A percentile compares a stretch with the other conserved stretches of the same genome.
phyloP scores from a whole-genome alignment of 305 asterid species.

The Solanum hybrid region DNA sequence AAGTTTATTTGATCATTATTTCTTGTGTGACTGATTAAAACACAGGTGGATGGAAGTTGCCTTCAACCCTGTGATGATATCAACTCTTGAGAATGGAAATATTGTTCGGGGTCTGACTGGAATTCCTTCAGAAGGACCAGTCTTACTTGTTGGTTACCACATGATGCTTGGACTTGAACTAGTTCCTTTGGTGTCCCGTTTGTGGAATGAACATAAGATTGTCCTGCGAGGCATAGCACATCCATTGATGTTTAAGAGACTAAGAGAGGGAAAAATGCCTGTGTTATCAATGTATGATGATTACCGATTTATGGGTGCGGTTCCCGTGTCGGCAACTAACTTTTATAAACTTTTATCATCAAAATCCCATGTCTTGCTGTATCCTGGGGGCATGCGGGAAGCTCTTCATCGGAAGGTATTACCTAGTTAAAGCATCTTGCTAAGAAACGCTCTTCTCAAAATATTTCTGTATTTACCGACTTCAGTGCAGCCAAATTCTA shows the following conservation, averaged over 20 bases:
- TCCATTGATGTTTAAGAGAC: conserved; percentile 50
- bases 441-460: neutral
- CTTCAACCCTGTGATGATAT: conserved; percentile 57
- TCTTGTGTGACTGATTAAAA: neutral
- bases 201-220: conserved; percentile 55
- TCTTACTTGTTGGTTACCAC: conserved; percentile 70
- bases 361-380: conserved; percentile 59
- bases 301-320: conserved; percentile 61
- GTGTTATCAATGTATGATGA: conserved; percentile 40
- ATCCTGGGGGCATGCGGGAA: conserved; percentile 91
- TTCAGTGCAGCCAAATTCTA: neutral
- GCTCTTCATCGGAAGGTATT: conserved; percentile 82
- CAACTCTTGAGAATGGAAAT: conserved; percentile 54
- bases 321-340: conserved; percentile 81
- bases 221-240: conserved; percentile 70
- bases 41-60: conserved; percentile 50
- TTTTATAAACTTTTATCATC: conserved; percentile 56
- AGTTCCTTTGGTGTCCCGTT: conserved; percentile 45
- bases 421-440: neutral
- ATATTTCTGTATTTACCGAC: neutral
- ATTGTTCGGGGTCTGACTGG: conserved; percentile 63
- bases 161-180: conserved; percentile 77
- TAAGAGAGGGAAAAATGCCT: conserved; percentile 43
- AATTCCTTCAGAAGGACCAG: conserved; percentile 81
- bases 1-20: neutral